Percentiles rank a stretch among this genome's conserved stretches.
Evolutionary conservation across 768 basidiomycete genomes (phyloP).

Genomic region (Phaeotremella skinneri): DNA sequence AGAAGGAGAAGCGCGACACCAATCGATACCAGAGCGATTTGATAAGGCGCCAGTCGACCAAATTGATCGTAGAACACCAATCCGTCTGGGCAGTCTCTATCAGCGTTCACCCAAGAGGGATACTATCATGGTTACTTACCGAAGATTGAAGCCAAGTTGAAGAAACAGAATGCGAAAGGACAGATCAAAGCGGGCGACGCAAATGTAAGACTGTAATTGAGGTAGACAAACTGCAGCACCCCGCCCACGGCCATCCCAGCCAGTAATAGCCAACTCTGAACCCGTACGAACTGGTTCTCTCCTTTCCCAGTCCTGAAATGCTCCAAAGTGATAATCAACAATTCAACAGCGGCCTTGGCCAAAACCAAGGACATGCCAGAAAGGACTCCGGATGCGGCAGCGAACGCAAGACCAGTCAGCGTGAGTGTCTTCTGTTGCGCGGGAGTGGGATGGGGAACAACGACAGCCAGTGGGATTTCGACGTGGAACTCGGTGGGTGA

Average conservation of each 20-base stretch:
- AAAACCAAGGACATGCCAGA: conserved; percentile 90
- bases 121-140: conserved; percentile 56
- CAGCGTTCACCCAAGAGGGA: neutral
- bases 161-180: conserved; percentile 93
- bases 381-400: conserved; percentile 80
- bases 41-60: conserved; percentile 63
- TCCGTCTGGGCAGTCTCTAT: conserved; percentile 30
- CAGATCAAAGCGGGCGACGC: conserved; percentile 84
- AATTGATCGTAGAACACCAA: conserved; percentile 85
- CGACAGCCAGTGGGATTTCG: neutral
- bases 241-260: conserved; percentile 70
- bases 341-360: conserved; percentile 88
- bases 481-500: neutral
- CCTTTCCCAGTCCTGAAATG: conserved; percentile 44
- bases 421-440: conserved; percentile 57
- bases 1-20: conserved; percentile 75
- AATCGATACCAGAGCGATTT: conserved; percentile 70
- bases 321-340: conserved; percentile 71
- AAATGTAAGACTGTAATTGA: conserved; percentile 60
- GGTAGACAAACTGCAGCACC: conserved; percentile 62
- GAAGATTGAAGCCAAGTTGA: conserved; percentile 86
- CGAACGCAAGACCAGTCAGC: conserved; percentile 75
- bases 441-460: conserved; percentile 18
- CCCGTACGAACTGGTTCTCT: conserved; percentile 50
- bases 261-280: conserved; percentile 67